A percentile compares a stretch with the other conserved stretches of the same genome.
Evolutionary conservation across 2,329 filamentous ascomycete genomes (phyloP).

Genomic region (Aspergillus viridinutans): DNA sequence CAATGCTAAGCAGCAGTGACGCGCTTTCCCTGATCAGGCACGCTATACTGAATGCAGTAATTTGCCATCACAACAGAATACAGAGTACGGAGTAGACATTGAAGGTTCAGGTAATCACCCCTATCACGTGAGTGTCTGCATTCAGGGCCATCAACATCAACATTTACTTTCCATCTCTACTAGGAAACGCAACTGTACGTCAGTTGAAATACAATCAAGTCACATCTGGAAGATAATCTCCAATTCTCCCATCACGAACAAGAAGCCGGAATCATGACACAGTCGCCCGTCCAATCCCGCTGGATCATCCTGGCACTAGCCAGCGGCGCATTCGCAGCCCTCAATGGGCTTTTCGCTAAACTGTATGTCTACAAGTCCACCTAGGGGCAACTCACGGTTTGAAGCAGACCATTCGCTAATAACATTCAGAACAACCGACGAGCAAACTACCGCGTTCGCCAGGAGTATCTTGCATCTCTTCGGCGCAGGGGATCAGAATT

Average conservation of each 20-base stretch:
- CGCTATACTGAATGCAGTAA: too few relatives aligned
- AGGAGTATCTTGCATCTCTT: conserved; percentile 44
- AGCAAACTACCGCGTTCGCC: conserved; percentile 53
- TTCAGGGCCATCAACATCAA: background rate
- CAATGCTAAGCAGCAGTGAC: too few relatives aligned
- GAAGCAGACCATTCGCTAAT: background rate
- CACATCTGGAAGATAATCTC: background rate
- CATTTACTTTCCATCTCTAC: background rate
- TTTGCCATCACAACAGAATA: too few relatives aligned
- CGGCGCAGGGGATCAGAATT: conserved; percentile 33
- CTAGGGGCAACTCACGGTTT: background rate
- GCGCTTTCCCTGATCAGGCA: too few relatives aligned
- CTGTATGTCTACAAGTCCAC: conserved; percentile 40
- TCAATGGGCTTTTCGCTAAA: conserved; percentile 65
- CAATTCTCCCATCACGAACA: background rate
- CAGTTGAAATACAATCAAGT: background rate
- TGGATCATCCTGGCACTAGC: conserved; percentile 56
- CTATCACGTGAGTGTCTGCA: background rate
- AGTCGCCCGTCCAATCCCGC: conserved; percentile 19
- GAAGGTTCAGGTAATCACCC: background rate
- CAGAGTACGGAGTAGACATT: background rate
- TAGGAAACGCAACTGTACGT: background rate
- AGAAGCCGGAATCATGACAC: background rate
- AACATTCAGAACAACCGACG: conserved; percentile 53
- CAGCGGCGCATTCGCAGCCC: conserved; percentile 59